Percentiles rank a stretch among this genome's conserved stretches.
Conservation (phyloP, 129 eudicot species). For the Rutidosis leptorrhynchoides region DNA sequence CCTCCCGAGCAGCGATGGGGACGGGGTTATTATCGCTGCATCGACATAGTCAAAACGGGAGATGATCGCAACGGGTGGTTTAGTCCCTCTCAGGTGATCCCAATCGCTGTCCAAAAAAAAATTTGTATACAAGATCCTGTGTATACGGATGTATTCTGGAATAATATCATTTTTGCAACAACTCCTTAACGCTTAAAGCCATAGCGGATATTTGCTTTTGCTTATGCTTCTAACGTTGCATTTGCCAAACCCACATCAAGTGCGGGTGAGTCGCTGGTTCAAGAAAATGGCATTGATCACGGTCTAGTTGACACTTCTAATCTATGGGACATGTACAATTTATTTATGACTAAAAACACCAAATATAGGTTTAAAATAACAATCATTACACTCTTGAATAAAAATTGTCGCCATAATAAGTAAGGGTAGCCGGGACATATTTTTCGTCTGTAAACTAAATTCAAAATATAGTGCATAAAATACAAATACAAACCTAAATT, state of each 20-base stretch:
- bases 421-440: slow-evolving; percentile 2
- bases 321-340: too few relatives aligned
- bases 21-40: too few relatives aligned
- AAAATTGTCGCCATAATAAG: too few relatives aligned
- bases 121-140: slow-evolving; percentile 52
- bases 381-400: too few relatives aligned
- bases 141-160: slow-evolving; percentile 54
- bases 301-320: slow-evolving; percentile 2
- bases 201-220: slow-evolving; percentile 38
- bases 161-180: slow-evolving; percentile 36
- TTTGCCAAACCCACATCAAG: not conserved
- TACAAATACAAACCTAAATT: slow-evolving; percentile 28
- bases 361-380: too few relatives aligned
- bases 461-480: slow-evolving; percentile 17
- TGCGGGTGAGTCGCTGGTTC: slow-evolving; percentile 2
- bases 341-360: too few relatives aligned
- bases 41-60: too few relatives aligned
- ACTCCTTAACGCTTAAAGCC: slow-evolving; percentile 30
- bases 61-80: too few relatives aligned
- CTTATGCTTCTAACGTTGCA: slow-evolving; percentile 10
- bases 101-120: too few relatives aligned
- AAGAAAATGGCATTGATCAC: slow-evolving; percentile 8
- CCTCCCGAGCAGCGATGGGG: too few relatives aligned
- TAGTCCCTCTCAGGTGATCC: too few relatives aligned
- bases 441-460: slow-evolving; percentile 10